Evolutionary conservation across 306 rosid genomes (phyloP).

Genomic region (Dalbergia cultrata): DNA sequence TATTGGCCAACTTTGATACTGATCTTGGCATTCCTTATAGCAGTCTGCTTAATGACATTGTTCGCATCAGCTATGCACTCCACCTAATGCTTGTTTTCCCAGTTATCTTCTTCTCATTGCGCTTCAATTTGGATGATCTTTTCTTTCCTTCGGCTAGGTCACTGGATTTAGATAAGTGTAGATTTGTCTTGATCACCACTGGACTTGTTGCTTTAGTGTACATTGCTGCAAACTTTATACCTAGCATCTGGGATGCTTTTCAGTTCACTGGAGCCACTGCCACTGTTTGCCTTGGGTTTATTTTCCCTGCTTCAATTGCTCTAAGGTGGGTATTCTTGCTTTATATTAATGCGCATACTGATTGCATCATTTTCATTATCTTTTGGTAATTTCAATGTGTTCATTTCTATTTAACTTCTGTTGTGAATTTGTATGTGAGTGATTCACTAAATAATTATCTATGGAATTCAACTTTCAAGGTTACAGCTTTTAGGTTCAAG

Average conservation of each 20-base stretch:
- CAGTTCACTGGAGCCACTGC: slow-evolving; percentile 84
- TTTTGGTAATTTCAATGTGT: slow-evolving; percentile 14
- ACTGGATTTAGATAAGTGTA: slow-evolving; percentile 45
- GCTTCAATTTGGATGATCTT: slow-evolving; percentile 64
- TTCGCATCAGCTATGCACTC: slow-evolving; percentile 76
- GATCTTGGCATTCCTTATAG: slow-evolving; percentile 72
- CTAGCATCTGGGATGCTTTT: slow-evolving; percentile 76
- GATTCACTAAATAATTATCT: background rate
- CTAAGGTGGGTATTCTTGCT: slow-evolving; percentile 56
- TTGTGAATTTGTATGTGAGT: slow-evolving; percentile 30
- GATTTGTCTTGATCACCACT: slow-evolving; percentile 58
- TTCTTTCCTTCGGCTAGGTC: slow-evolving; percentile 65
- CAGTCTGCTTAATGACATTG: slow-evolving; percentile 62
- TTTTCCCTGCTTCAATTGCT: slow-evolving; percentile 78
- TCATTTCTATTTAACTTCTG: slow-evolving; percentile 1
- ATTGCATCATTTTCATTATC: slow-evolving; percentile 11
- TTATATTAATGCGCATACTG: background rate
- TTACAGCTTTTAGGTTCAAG: slow-evolving; percentile 15
- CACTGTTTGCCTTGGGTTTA: slow-evolving; percentile 73
- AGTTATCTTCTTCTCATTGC: slow-evolving; percentile 67
- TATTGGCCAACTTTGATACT: slow-evolving; percentile 74
- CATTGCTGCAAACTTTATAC: slow-evolving; percentile 72
- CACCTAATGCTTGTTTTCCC: slow-evolving; percentile 84
- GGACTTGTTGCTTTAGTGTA: slow-evolving; percentile 60
- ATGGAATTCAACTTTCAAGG: background rate